These are phyloP conservation scores for Aspergillus ibericus DNA, from an alignment of 2,329 filamentous ascomycete genomes.

Conservation along the genomic window DNA sequence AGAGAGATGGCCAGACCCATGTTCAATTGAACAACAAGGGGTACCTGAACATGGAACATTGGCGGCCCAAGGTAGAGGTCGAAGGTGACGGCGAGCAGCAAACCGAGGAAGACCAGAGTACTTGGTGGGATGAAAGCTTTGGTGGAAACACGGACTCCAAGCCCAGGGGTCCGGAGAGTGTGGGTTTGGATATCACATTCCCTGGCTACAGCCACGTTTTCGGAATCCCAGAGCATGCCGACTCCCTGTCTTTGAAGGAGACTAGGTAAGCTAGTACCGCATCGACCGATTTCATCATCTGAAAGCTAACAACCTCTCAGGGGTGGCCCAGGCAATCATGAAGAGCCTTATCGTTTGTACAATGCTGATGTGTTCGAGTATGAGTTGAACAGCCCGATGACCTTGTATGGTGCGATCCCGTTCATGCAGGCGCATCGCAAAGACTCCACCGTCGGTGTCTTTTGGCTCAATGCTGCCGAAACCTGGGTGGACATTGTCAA, in stretches of 20 bases:
- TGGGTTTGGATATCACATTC: constrained; percentile 89
- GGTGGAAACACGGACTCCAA: constrained; percentile 94
- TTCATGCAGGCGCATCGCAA: constrained; percentile 97
- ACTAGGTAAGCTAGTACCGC: constrained; percentile 59
- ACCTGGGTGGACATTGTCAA: constrained; percentile 97
- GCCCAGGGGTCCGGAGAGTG: constrained; percentile 88
- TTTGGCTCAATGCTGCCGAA: constrained; percentile 96
- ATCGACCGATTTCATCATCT: not conserved
- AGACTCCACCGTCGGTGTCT: constrained; percentile 88
- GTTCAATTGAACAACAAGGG: constrained; percentile 89
- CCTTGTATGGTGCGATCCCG: constrained; percentile 92
- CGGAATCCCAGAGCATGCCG: constrained; percentile 90
- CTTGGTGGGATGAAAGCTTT: constrained; percentile 97
- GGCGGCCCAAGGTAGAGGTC: constrained; percentile 79
- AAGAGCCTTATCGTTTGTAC: constrained; percentile 90
- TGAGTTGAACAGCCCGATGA: constrained; percentile 96
- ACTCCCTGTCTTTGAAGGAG: constrained; percentile 81
- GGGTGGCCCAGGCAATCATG: constrained; percentile 80
- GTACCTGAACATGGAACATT: constrained; percentile 90
- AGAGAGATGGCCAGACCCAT: constrained; percentile 76
- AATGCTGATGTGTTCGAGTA: constrained; percentile 99
- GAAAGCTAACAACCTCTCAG: constrained; percentile 34
- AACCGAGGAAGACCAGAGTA: constrained; percentile 63
- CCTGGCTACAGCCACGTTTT: constrained; percentile 89
- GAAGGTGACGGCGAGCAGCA: constrained; percentile 53